Conservation (phyloP, 495 filamentous ascomycete species). For the Penicillium egyptiacum region DNA sequence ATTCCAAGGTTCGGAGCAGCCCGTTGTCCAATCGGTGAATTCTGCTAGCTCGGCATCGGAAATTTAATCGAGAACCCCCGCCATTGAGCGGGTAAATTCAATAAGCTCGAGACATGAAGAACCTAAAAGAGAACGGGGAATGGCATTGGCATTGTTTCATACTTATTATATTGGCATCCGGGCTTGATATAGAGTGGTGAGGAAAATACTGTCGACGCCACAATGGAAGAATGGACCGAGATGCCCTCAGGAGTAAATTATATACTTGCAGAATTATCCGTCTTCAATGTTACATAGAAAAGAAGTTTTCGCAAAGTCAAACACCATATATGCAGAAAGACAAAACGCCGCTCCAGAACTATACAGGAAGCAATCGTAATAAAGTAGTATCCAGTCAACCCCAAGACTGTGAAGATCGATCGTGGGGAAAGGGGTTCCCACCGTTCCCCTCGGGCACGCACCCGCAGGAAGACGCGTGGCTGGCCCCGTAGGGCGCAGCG, state of each 20-base stretch:
- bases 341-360: not conserved
- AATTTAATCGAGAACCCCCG: not conserved
- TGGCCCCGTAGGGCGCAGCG: not conserved
- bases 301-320: not conserved
- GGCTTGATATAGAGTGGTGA: not conserved
- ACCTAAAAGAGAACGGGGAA: not conserved
- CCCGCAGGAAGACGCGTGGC: not conserved
- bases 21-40: constrained; percentile 8
- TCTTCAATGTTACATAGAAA: not conserved
- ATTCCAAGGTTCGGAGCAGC: too few relatives aligned
- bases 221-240: not conserved
- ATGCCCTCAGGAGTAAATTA: not conserved
- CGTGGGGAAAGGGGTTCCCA: not conserved
- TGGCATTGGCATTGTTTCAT: not conserved
- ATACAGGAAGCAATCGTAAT: not conserved
- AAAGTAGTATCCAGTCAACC: not conserved
- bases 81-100: not conserved
- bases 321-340: not conserved
- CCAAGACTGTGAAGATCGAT: not conserved
- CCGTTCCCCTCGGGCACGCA: not conserved
- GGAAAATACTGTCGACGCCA: not conserved
- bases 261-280: not conserved
- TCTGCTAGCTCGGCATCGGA: not conserved
- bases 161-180: not conserved
- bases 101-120: not conserved